Conservation (phyloP, 2,329 filamentous ascomycete genomes). For the Pseudodiploospora longispora region DNA sequence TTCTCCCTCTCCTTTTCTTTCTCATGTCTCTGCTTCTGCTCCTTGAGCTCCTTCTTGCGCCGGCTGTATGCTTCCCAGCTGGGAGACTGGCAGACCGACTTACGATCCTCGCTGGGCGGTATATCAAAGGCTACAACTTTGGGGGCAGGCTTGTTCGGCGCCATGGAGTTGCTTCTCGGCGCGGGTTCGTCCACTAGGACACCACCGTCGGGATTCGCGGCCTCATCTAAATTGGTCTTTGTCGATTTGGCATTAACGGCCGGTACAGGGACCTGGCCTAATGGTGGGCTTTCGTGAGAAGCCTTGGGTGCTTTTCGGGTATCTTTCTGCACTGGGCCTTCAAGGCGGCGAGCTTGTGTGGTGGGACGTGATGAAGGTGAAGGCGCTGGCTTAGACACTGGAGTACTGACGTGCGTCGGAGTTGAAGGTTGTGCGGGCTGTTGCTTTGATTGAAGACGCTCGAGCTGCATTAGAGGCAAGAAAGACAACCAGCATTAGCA, state of each 20-base stretch:
- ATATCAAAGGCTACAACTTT: conserved; percentile 25
- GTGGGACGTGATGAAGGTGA: conserved; percentile 6
- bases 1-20: conserved; percentile 15
- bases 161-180: conserved; percentile 6
- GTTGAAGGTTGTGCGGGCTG: conserved; percentile 4
- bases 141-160: conserved; percentile 13
- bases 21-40: conserved; percentile 28
- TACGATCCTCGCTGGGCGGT: conserved; percentile 20
- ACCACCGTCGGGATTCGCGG: conserved; percentile 7
- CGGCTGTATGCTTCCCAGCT: conserved; percentile 52
- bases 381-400: not conserved
- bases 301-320: not conserved
- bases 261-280: conserved; percentile 8
- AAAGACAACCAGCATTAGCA: not conserved
- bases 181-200: not conserved
- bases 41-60: conserved; percentile 43
- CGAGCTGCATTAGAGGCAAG: conserved; percentile 10
- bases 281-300: conserved; percentile 5
- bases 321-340: conserved; percentile 4
- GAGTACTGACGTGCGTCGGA: not conserved
- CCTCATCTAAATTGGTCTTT: conserved; percentile 4
- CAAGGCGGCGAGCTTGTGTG: conserved; percentile 9
- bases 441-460: conserved; percentile 11
- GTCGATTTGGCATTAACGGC: conserved; percentile 10
- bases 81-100: conserved; percentile 50